These are phyloP conservation scores for Gelatoporia subvermispora DNA, from an alignment of 768 basidiomycete species.

Conservation along the genomic window DNA sequence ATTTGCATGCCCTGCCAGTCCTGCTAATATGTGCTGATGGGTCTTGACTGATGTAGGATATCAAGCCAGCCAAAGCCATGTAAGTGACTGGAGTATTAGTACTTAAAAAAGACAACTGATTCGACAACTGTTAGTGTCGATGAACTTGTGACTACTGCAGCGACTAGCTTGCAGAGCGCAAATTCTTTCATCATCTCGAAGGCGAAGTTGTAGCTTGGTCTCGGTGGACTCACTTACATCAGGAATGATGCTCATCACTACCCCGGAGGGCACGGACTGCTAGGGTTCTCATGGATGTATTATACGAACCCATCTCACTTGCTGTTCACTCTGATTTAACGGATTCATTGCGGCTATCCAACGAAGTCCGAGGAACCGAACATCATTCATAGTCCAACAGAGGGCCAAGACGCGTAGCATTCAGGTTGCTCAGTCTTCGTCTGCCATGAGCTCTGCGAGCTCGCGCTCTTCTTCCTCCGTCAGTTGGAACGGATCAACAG, in stretches of 20 bases:
- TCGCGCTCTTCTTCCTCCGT: constrained; percentile 91
- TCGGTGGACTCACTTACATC: too few species aligned
- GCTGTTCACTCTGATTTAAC: too few species aligned
- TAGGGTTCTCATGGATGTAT: too few species aligned
- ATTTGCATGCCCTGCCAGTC: constrained; percentile 14
- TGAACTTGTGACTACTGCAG: constrained; percentile 71
- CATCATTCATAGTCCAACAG: too few species aligned
- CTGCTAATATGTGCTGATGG: neutral
- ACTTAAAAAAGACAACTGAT: too few species aligned
- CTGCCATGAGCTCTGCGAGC: constrained; percentile 71
- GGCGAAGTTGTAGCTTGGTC: constrained; percentile 38
- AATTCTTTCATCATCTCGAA: constrained; percentile 36
- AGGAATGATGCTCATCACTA: too few species aligned
- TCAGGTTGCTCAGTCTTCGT: constrained; percentile 1
- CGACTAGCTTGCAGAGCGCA: constrained; percentile 46
- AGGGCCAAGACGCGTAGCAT: too few species aligned
- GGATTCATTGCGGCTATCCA: too few species aligned
- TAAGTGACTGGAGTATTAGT: constrained; percentile 31
- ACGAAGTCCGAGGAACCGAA: too few species aligned
- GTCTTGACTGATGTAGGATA: constrained; percentile 40
- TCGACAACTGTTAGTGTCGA: too few species aligned
- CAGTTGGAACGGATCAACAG: constrained; percentile 35
- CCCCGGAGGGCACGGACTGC: too few species aligned
- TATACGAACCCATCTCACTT: too few species aligned
- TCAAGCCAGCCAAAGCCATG: constrained; percentile 85